Evolutionary conservation across 2,329 filamentous ascomycete species (phyloP).

Genomic region (Pseudocercospora cruenta): DNA sequence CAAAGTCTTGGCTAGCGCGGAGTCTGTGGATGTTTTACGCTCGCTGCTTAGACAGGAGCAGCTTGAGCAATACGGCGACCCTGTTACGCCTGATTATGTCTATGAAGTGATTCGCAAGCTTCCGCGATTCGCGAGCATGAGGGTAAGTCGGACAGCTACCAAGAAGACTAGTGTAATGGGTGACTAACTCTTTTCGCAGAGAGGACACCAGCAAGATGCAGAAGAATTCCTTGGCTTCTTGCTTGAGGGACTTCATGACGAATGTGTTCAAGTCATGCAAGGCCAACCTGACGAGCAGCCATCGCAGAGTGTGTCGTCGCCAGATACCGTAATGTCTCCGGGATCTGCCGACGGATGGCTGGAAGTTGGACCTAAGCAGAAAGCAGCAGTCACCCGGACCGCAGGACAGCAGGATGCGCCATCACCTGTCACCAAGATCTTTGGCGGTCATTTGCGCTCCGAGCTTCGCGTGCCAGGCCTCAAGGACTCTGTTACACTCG

Average conservation of each 20-base stretch:
- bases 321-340: slow-evolving; percentile 46
- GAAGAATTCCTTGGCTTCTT: slow-evolving; percentile 96
- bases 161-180: too few relatives aligned
- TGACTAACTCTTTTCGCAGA: slow-evolving; percentile 52
- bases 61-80: slow-evolving; percentile 85
- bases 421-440: slow-evolving; percentile 91
- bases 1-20: slow-evolving; percentile 78
- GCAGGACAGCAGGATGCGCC: slow-evolving; percentile 61
- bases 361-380: slow-evolving; percentile 92
- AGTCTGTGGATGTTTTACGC: slow-evolving; percentile 72
- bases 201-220: slow-evolving; percentile 95
- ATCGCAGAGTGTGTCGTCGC: slow-evolving; percentile 43
- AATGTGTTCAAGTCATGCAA: slow-evolving; percentile 76
- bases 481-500: slow-evolving; percentile 87
- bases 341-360: slow-evolving; percentile 70
- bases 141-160: slow-evolving; percentile 58
- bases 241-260: slow-evolving; percentile 88
- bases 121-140: slow-evolving; percentile 89
- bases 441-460: slow-evolving; percentile 86
- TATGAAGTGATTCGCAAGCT: slow-evolving; percentile 89
- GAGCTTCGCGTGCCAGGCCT: slow-evolving; percentile 84
- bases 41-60: slow-evolving; percentile 78
- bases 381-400: slow-evolving; percentile 80
- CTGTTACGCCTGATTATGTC: slow-evolving; percentile 91
- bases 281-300: slow-evolving; percentile 35